Base-by-base conservation (phyloP, 208 protist genomes). In the Crithidia expoeki region DNA sequence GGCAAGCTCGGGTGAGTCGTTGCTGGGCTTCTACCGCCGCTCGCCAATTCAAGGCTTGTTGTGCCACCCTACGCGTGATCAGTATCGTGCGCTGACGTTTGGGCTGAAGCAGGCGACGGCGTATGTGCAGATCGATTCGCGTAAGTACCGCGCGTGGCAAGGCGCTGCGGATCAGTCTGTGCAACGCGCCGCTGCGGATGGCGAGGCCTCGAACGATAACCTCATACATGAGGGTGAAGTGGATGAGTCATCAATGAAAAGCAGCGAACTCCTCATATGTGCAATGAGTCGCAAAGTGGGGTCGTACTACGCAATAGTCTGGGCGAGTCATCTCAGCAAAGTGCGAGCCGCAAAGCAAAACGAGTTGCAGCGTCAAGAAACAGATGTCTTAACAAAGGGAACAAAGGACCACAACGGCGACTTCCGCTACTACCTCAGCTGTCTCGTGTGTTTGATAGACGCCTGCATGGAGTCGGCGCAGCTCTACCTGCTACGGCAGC, bases 51-150 rank as follows among this genome's bases (percentile, higher is more conserved):
- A 73, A 0, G 87, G 80, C 7, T 51, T 91, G 33, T 65, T 95
- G 1, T 25, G 51, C n/a, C 58, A 76, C 46, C 76, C 87, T 17
- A 80, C 80, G 4, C 75, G 83, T 5, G 83, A 85, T 21, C 79
- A 87, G 67, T 89, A 86, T 57, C 83, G 89, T 34, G 71, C 74
- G 25, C 56, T 86, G 40, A 69, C 83, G 9, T 92, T 91, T 68
- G 89, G 76, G 2, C 32, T 94, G 27, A 88, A 89, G 74, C 89
- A 94, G 72, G 85, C 80, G n/a, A 78, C 76, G 27, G 33, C 85
- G 34, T 84, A 90, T 58, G 64, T 92, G 62, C 74, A 89, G 69
- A 65, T 72, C 19, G 80, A 64, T 30, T 81, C 85, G 6, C 71
- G 58, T 23, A 72, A 63, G 44, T 80, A 72, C 67, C 44, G 59